A percentile compares a stretch with the other conserved stretches of the same genome.
Conservation (phyloP, 768 basidiomycete species). For the Boletus vermiculosoides region DNA sequence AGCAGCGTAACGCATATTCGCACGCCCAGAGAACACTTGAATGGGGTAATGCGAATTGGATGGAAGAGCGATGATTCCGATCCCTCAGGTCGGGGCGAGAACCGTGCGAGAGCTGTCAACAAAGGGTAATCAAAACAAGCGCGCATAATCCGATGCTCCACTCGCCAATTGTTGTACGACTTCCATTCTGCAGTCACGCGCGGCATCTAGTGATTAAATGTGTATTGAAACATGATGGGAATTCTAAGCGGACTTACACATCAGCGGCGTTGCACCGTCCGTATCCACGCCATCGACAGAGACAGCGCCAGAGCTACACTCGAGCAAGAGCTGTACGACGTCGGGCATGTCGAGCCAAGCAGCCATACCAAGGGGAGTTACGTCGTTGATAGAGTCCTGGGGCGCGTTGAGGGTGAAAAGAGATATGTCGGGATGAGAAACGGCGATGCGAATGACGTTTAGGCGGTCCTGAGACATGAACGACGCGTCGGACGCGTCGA, state of each 20-base stretch:
- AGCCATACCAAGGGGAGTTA: constrained; percentile 75
- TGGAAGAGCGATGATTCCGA: constrained; percentile 65
- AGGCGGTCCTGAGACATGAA: constrained; percentile 59
- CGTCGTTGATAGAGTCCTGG: constrained; percentile 64
- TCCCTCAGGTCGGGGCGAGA: constrained; percentile 75
- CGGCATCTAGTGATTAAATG: constrained; percentile 54
- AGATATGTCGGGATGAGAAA: constrained; percentile 56
- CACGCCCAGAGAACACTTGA: constrained; percentile 67
- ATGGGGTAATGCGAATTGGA: constrained; percentile 66
- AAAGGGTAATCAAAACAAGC: constrained; percentile 6
- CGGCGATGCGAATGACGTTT: constrained; percentile 52
- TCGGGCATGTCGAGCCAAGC: constrained; percentile 70
- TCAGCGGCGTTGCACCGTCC: constrained; percentile 75
- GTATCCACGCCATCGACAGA: constrained; percentile 73
- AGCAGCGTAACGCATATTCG: constrained; percentile 60
- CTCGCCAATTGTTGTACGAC: constrained; percentile 68
- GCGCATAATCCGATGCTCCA: constrained; percentile 7
- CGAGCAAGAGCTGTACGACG: constrained; percentile 62
- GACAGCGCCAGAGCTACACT: constrained; percentile 58
- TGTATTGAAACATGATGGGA: constrained; percentile 1
- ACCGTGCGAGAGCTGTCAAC: constrained; percentile 52
- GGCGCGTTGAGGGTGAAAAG: constrained; percentile 75
- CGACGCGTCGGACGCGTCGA: constrained; percentile 71
- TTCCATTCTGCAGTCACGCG: constrained; percentile 66
- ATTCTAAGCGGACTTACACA: constrained; percentile 57